phyloP scores from a whole-genome alignment of 257 asterid species.

The Anisodus tanguticus region DNA sequence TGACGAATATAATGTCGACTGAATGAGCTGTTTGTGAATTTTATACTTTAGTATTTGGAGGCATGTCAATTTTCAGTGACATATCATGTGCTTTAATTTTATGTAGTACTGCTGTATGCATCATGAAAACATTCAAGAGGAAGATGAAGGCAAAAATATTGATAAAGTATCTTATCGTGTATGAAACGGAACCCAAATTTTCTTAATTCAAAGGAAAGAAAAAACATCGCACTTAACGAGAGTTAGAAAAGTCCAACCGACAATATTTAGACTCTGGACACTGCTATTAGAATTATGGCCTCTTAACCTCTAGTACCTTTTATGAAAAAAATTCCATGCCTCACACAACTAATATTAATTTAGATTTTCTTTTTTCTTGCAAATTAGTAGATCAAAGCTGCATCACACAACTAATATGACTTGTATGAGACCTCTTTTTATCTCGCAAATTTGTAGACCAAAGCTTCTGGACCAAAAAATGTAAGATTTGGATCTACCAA shows the following conservation, averaged over 20 bases:
- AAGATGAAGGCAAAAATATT: constrained; percentile 16
- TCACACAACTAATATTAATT: too few relatives aligned
- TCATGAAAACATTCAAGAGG: neutral
- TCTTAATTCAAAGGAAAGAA: neutral
- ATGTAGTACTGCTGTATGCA: constrained; percentile 24
- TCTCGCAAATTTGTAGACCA: too few relatives aligned
- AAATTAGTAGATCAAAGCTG: too few relatives aligned
- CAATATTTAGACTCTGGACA: neutral
- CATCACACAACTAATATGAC: too few relatives aligned
- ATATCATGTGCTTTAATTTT: too few relatives aligned
- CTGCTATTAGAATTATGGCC: neutral
- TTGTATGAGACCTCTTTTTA: too few relatives aligned
- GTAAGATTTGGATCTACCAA: too few relatives aligned
- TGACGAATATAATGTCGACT: neutral
- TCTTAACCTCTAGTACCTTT: too few relatives aligned
- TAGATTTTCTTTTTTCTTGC: too few relatives aligned
- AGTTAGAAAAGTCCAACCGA: neutral
- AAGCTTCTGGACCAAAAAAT: too few relatives aligned
- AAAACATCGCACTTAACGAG: neutral
- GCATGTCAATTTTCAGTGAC: constrained; percentile 25
- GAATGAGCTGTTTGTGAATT: neutral
- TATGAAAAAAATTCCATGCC: too few relatives aligned
- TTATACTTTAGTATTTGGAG: neutral
- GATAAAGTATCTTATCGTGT: neutral
- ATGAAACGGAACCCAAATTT: neutral